Evolutionary conservation across 257 asterid genomes (phyloP).

Genomic region (Solanum arcanum): DNA sequence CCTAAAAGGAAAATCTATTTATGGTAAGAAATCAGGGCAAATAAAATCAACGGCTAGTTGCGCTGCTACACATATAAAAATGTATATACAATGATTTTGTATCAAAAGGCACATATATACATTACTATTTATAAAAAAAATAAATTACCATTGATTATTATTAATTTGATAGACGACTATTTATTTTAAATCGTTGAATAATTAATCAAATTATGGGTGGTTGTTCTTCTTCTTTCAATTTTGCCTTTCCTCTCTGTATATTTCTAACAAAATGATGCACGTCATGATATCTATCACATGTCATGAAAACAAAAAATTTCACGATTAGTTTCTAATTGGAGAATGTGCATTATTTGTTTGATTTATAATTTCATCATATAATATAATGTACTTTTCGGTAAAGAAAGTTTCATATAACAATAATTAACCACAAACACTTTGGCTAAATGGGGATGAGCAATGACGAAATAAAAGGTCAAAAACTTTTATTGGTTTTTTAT

Average conservation of each 20-base stretch:
- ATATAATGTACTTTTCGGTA: neutral
- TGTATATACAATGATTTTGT: too few species aligned
- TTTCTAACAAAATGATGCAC: neutral
- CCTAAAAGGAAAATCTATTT: too few species aligned
- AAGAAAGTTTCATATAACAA: neutral
- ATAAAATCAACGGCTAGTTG: too few species aligned
- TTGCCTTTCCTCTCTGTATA: neutral
- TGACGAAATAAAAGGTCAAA: too few species aligned
- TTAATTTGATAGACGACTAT: neutral
- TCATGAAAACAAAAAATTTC: neutral
- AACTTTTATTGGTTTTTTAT: too few species aligned
- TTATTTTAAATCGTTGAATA: neutral
- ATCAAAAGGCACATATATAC: too few species aligned
- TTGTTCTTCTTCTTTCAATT: neutral
- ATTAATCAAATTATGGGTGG: neutral
- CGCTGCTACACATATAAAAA: too few species aligned
- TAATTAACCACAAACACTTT: neutral
- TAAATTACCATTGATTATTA: neutral
- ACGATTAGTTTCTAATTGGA: neutral
- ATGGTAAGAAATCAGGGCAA: too few species aligned
- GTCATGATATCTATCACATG: neutral
- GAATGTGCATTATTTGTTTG: neutral
- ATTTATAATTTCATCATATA: neutral
- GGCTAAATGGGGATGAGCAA: too few species aligned
- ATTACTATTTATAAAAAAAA: too few species aligned